A percentile compares a stretch with the other conserved stretches of the same genome.
Conservation (phyloP, 2,329 filamentous ascomycete species). For the Aureobasidium sp. region DNA sequence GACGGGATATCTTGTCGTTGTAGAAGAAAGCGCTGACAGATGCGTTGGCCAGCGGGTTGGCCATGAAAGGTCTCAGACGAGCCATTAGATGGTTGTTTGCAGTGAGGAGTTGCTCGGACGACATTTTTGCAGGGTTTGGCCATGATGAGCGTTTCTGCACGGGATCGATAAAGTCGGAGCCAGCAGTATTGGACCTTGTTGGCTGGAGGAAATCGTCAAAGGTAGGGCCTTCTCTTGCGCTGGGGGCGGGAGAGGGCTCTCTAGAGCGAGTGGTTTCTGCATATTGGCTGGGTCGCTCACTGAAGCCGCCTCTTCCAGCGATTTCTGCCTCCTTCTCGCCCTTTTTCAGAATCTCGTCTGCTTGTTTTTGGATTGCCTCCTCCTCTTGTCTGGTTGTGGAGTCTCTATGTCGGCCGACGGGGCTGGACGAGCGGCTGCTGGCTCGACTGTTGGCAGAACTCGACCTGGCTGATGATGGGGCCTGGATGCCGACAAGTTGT, state of each 20-base stretch:
- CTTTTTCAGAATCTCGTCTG: constrained; percentile 65
- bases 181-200: neutral
- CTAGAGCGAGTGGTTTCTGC: constrained; percentile 35
- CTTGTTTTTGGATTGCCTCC: constrained; percentile 66
- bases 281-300: constrained; percentile 53
- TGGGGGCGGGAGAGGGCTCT: constrained; percentile 22
- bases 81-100: constrained; percentile 87
- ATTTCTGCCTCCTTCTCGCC: constrained; percentile 65
- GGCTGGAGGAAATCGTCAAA: constrained; percentile 10
- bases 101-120: constrained; percentile 63
- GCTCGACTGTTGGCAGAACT: constrained; percentile 38
- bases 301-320: constrained; percentile 67
- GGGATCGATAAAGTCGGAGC: constrained; percentile 22
- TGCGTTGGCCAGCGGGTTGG: constrained; percentile 67
- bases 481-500: constrained; percentile 78
- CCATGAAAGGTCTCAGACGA: constrained; percentile 81
- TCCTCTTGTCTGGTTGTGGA: constrained; percentile 46
- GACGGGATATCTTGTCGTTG: constrained; percentile 74
- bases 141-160: constrained; percentile 45
- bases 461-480: constrained; percentile 47
- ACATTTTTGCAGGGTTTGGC: constrained; percentile 56
- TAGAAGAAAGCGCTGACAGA: constrained; percentile 94
- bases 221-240: constrained; percentile 7
- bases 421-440: constrained; percentile 34
- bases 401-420: constrained; percentile 18